phyloP scores from a whole-genome alignment of 768 basidiomycete genomes.

The Leccinum aurantiacum region DNA sequence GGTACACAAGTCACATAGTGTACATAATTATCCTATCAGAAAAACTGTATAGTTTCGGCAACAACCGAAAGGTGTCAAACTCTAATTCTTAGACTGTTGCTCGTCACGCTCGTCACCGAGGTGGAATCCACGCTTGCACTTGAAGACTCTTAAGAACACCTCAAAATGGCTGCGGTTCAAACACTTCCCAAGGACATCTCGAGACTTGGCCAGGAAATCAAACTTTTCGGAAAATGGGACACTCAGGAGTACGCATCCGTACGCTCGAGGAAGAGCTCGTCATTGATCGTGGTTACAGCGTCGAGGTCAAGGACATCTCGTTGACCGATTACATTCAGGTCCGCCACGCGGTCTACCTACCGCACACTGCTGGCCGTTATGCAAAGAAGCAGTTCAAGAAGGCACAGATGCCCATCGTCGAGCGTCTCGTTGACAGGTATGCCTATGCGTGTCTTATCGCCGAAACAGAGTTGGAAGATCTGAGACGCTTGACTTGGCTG shows the following conservation, averaged over 20 bases:
- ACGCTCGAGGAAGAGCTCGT: background rate
- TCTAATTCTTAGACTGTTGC: slow-evolving; percentile 17
- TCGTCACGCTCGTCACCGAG: slow-evolving; percentile 20
- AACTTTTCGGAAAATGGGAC: slow-evolving; percentile 99
- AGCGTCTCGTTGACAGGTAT: slow-evolving; percentile 96
- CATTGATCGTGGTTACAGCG: slow-evolving; percentile 47
- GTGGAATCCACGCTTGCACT: slow-evolving; percentile 14
- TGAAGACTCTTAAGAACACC: slow-evolving; percentile 36
- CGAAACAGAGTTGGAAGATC: background rate
- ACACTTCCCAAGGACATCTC: slow-evolving; percentile 84
- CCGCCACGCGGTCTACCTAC: slow-evolving; percentile 94
- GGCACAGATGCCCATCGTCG: slow-evolving; percentile 99
- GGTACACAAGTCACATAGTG: slow-evolving; percentile 2
- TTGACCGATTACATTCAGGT: slow-evolving; percentile 99
- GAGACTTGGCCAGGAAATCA: slow-evolving; percentile 80
- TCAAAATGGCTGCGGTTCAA: slow-evolving; percentile 61
- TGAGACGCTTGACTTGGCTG: slow-evolving; percentile 2
- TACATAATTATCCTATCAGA: background rate
- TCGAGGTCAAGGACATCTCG: slow-evolving; percentile 99
- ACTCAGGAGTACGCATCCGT: slow-evolving; percentile 78
- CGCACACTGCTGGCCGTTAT: slow-evolving; percentile 99
- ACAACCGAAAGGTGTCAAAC: slow-evolving; percentile 25
- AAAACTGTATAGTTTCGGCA: slow-evolving; percentile 34
- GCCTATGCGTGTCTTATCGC: slow-evolving; percentile 19
- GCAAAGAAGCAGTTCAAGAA: slow-evolving; percentile 99